Evolutionary conservation across 2,329 filamentous ascomycete genomes (phyloP).

Genomic region (Teratosphaeria destructans): DNA sequence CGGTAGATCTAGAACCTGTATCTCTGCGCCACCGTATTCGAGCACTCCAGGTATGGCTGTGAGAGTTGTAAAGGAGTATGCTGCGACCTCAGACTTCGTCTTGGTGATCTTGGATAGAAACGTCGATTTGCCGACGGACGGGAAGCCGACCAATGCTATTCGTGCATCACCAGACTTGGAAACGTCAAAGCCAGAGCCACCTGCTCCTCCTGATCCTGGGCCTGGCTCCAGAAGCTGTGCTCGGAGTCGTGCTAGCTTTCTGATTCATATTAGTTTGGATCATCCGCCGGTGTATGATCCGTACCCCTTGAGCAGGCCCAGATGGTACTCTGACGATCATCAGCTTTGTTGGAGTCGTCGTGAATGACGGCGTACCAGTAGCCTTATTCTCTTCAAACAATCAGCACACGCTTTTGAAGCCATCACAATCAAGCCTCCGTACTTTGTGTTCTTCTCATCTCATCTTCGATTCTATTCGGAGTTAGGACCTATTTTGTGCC

Average conservation of each 20-base stretch:
- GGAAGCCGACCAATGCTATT: conserved; percentile 96
- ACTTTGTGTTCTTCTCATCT: conserved; percentile 99
- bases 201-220: conserved; percentile 65
- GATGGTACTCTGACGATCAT: conserved; percentile 72
- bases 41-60: conserved; percentile 95
- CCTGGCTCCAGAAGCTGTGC: conserved; percentile 89
- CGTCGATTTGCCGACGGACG: conserved; percentile 96
- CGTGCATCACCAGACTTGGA: conserved; percentile 93
- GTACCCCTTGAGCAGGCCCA: conserved; percentile 94
- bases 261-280: conserved; percentile 28
- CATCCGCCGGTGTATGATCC: conserved; percentile 10
- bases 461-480: conserved; percentile 82
- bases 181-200: conserved; percentile 74
- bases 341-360: conserved; percentile 16
- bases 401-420: conserved; percentile 23
- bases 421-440: conserved; percentile 29
- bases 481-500: conserved; percentile 4
- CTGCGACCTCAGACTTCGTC: conserved; percentile 89
- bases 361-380: conserved; percentile 57
- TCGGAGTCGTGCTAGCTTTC: conserved; percentile 88
- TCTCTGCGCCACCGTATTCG: conserved; percentile 95
- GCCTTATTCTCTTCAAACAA: conserved; percentile 79
- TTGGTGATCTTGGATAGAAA: conserved; percentile 99
- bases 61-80: conserved; percentile 93
- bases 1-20: conserved; percentile 92